Conservation (phyloP, 2,329 filamentous ascomycete species). For the Diaporthe helianthi region DNA sequence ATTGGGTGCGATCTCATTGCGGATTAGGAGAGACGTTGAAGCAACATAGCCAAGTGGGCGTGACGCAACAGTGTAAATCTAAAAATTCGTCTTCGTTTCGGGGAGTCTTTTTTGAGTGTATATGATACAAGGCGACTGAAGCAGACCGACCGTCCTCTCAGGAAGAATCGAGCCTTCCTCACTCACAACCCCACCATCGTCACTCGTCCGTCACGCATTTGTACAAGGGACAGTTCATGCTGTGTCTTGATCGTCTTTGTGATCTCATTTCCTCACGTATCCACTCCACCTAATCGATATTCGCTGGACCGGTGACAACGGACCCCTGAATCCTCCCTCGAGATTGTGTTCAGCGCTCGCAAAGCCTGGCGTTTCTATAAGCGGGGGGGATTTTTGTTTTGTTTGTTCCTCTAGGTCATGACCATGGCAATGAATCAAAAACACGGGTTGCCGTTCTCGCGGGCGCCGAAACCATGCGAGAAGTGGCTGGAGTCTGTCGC, state of each 20-base stretch:
- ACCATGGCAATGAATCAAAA: conserved; percentile 24
- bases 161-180: neutral
- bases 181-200: neutral
- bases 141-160: conserved; percentile 21
- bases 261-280: neutral
- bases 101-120: conserved; percentile 29
- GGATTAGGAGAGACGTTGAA: neutral
- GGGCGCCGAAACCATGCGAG: neutral
- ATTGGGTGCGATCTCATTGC: too few relatives aligned
- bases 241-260: neutral
- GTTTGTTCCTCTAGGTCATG: conserved; percentile 26
- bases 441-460: conserved; percentile 19
- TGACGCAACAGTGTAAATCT: conserved; percentile 8
- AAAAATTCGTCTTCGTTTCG: conserved; percentile 30
- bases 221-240: conserved; percentile 7
- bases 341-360: neutral
- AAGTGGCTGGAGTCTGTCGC: neutral
- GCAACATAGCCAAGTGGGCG: neutral
- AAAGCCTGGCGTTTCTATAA: conserved; percentile 24
- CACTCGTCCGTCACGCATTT: conserved; percentile 21
- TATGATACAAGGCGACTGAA: conserved; percentile 31
- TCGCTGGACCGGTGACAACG: neutral
- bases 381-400: neutral
- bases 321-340: neutral
- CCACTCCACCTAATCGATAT: neutral